Evolutionary conservation across 164 flowering plant genomes (phyloP), one percentile per base, ranked within the genome.

Genomic region (Magnolia sinica): DNA sequence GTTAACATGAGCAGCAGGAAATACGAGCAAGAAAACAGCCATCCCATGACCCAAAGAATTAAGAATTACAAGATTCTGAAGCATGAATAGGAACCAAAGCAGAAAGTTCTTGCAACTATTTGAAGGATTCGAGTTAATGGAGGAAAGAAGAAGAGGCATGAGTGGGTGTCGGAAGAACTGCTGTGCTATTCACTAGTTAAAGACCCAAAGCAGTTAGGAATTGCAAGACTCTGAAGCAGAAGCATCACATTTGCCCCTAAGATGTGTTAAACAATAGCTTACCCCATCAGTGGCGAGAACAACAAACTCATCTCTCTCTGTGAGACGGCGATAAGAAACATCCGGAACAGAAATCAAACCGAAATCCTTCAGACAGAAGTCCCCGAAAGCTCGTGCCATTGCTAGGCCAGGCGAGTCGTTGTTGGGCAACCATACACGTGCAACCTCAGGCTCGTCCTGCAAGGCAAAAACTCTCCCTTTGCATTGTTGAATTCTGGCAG

Each of bases 371-470:
- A 90, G 85, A 68, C 93, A 90, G 79, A 90, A 90, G 77, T 90
- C 94, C 55, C 94, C 94, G 84, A 90, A 90, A 68, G 94, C 94
- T 82, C 94, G 85, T 70, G 92, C 91, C 92, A 89, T 89, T 69
- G 92, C 92, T 76, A 92, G 84, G 65, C 97, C 94, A 70, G 97
- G 97, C 1, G 97, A 89, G 74, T 92, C 92, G 78, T 83, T 91
- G 66, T 92, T 88, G 2, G 97, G 97, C 77, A 92, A 79, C 97
- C 97, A 92, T 29, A 92, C 92, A 64, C 92, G 90, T 68, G 90
- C 87, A 79, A 96, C 99, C 84, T 94, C 98, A 24, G 97, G 99
- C 82, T 96, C 99, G 85, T 94, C 98, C 83, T 91, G 96, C 90
- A 96, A 82, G 70, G 98, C 97, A 84, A 96, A 96, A 37, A 96